A percentile compares a stretch with the other conserved stretches of the same genome.
Evolutionary conservation across 257 asterid species (phyloP).

Genomic region (Lycium ferocissimum): DNA sequence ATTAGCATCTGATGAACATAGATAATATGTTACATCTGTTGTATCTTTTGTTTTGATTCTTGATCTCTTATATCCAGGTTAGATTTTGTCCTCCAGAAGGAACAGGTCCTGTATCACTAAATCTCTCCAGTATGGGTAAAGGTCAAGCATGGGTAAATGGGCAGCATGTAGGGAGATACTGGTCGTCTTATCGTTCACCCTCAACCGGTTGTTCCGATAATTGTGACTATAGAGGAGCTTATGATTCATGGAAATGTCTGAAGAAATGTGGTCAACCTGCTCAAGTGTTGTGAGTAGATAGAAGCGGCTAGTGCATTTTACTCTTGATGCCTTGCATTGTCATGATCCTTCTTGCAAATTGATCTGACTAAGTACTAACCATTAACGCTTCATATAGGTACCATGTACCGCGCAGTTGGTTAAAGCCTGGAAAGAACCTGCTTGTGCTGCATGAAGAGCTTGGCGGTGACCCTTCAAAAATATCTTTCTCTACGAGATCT

Average conservation of each 20-base stretch:
- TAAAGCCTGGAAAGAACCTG: slow-evolving; percentile 61
- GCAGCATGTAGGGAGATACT: slow-evolving; percentile 67
- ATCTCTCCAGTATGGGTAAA: slow-evolving; percentile 80
- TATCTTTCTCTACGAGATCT: slow-evolving; percentile 47
- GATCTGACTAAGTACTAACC: not conserved
- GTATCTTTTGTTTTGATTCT: slow-evolving; percentile 27
- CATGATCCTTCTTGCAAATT: not conserved
- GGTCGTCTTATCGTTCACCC: slow-evolving; percentile 77
- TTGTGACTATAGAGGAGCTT: slow-evolving; percentile 78
- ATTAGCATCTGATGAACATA: not conserved
- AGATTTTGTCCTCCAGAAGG: slow-evolving; percentile 66
- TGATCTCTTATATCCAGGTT: slow-evolving; percentile 47
- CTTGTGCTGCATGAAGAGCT: slow-evolving; percentile 79
- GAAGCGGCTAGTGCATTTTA: not conserved
- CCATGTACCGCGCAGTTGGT: slow-evolving; percentile 75
- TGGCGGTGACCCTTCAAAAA: slow-evolving; percentile 70
- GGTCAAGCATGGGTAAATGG: slow-evolving; percentile 87
- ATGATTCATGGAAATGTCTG: slow-evolving; percentile 65
- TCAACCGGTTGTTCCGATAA: slow-evolving; percentile 68
- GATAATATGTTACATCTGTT: not conserved
- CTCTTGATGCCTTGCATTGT: not conserved
- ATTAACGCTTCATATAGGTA: slow-evolving; percentile 48
- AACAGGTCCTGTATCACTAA: slow-evolving; percentile 58
- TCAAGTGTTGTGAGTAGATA: slow-evolving; percentile 62
- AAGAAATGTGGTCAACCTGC: slow-evolving; percentile 86